Conservation (phyloP, 192 early-diverging fungal species). For the Mortierella claussenii region DNA sequence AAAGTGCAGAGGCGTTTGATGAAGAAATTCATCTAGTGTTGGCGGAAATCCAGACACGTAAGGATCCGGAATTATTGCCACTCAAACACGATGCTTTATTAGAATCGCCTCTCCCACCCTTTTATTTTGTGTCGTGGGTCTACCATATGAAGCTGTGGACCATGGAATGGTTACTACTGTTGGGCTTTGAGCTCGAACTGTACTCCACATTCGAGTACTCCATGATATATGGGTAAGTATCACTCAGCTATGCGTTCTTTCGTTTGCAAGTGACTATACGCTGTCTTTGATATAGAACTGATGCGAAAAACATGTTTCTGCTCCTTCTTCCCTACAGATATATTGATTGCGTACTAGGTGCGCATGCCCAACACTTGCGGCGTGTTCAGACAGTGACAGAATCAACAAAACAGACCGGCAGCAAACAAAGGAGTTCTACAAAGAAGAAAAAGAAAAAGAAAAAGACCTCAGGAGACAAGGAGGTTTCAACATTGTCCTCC, state of each 20-base stretch:
- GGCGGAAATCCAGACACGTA: not conserved
- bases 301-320: not conserved
- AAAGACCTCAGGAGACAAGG: not conserved
- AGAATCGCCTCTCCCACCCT: conserved; percentile 43
- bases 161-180: conserved; percentile 62
- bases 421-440: not conserved
- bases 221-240: conserved; percentile 72
- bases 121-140: conserved; percentile 72
- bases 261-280: no score
- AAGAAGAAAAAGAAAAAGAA: conserved; percentile 54
- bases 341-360: conserved; percentile 40
- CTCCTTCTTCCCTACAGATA: conserved; percentile 36
- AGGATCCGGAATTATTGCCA: not conserved
- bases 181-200: conserved; percentile 77
- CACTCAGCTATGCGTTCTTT: no score
- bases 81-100: not conserved
- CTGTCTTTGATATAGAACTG: no score
- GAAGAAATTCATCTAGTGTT: conserved; percentile 21
- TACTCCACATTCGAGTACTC: conserved; percentile 71
- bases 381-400: conserved; percentile 19
- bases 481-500: not conserved
- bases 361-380: conserved; percentile 47
- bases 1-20: conserved; percentile 54
- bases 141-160: conserved; percentile 68
- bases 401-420: not conserved